Evolutionary conservation across 768 basidiomycete species (phyloP).

Genomic region (Lentinula detonsa): DNA sequence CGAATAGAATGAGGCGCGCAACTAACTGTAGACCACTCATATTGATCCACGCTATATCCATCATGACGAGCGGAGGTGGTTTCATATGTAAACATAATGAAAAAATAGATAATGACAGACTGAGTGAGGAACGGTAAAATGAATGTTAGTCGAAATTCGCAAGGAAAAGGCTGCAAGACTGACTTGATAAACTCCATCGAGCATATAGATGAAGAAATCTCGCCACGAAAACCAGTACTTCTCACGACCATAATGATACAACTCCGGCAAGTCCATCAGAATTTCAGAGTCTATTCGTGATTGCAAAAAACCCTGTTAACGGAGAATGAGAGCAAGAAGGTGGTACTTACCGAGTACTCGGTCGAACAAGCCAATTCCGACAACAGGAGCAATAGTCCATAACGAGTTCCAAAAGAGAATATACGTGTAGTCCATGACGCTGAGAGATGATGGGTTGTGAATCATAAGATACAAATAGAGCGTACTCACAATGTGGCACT

Average conservation of each 20-base stretch:
- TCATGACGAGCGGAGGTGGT: slow-evolving; percentile 70
- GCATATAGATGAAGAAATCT: slow-evolving; percentile 74
- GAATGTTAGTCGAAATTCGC: neutral
- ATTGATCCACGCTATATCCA: slow-evolving; percentile 66
- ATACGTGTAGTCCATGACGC: slow-evolving; percentile 91
- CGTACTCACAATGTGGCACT: slow-evolving; percentile 82
- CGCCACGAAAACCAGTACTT: slow-evolving; percentile 80
- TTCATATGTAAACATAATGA: slow-evolving; percentile 75
- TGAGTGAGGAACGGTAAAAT: slow-evolving; percentile 22
- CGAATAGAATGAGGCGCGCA: neutral
- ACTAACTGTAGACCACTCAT: slow-evolving; percentile 81
- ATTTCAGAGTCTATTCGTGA: slow-evolving; percentile 60
- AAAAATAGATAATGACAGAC: slow-evolving; percentile 89
- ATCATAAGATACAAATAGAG: neutral
- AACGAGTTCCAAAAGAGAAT: slow-evolving; percentile 98
- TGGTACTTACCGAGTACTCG: slow-evolving; percentile 67
- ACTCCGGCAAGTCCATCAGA: slow-evolving; percentile 88
- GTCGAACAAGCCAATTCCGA: slow-evolving; percentile 97
- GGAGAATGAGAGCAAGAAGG: neutral
- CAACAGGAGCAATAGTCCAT: slow-evolving; percentile 91
- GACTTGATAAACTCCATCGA: slow-evolving; percentile 84
- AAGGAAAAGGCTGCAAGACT: slow-evolving; percentile 16
- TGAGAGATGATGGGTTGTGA: slow-evolving; percentile 10
- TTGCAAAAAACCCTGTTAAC: neutral
- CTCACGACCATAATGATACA: slow-evolving; percentile 83